phyloP scores from a whole-genome alignment of 192 early-diverging fungal species.

The Nowakowskiella sp. region DNA sequence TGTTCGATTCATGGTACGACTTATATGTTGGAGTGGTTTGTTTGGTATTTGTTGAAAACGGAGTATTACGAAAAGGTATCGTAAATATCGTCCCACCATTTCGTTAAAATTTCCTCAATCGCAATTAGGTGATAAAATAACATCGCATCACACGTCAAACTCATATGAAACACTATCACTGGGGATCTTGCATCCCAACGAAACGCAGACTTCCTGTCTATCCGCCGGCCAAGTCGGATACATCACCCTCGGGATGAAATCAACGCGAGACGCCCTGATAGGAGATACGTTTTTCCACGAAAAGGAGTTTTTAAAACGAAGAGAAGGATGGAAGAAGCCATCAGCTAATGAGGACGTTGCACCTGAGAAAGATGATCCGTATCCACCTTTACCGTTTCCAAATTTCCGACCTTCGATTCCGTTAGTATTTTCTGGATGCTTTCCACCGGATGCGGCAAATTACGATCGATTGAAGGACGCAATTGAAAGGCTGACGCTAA shows the following conservation, averaged over 20 bases:
- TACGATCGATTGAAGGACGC: slow-evolving; percentile 84
- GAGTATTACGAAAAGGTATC: slow-evolving; percentile 60
- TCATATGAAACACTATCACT: slow-evolving; percentile 85
- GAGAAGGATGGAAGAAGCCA: not conserved
- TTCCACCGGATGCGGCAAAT: slow-evolving; percentile 83
- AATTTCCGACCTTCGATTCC: slow-evolving; percentile 93
- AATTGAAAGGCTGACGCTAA: slow-evolving; percentile 87
- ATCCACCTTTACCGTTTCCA: slow-evolving; percentile 50
- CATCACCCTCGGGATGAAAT: slow-evolving; percentile 86
- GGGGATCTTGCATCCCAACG: slow-evolving; percentile 94
- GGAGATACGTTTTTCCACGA: slow-evolving; percentile 86
- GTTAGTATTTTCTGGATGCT: slow-evolving; percentile 94
- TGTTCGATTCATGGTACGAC: slow-evolving; percentile 98
- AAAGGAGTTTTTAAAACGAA: too few species aligned
- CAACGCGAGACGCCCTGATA: slow-evolving; percentile 82
- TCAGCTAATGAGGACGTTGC: not conserved
- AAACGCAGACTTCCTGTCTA: slow-evolving; percentile 36
- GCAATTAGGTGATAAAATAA: slow-evolving; percentile 65
- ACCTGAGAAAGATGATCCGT: slow-evolving; percentile 4
- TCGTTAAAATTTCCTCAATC: not conserved
- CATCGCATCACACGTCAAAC: slow-evolving; percentile 64
- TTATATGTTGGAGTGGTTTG: slow-evolving; percentile 96
- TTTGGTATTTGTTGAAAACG: slow-evolving; percentile 82
- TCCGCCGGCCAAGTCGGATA: slow-evolving; percentile 72
- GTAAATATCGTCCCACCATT: not conserved